Evolutionary conservation across 805 yeast species (phyloP).

Genomic region (Monosporozyma yasuniensis): DNA sequence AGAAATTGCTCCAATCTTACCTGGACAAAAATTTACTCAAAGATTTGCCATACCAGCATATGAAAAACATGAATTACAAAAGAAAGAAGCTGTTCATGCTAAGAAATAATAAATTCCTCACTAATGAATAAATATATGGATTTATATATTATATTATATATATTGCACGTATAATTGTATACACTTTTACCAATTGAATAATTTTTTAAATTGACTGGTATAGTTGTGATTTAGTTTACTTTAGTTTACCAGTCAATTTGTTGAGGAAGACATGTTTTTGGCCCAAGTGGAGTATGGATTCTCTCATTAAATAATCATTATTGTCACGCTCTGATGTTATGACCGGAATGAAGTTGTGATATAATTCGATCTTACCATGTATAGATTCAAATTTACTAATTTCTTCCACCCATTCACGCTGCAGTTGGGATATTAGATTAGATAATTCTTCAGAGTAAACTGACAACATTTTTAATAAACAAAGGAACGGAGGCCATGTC

Average conservation of each 20-base stretch:
- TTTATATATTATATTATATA: not conserved
- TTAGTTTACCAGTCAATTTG: not conserved
- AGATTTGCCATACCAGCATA: constrained; percentile 63
- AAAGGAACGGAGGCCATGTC: constrained; percentile 24
- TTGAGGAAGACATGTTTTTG: constrained; percentile 8
- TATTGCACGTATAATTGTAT: not conserved
- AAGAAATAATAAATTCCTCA: not conserved
- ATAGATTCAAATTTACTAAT: constrained; percentile 10
- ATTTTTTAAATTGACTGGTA: not conserved
- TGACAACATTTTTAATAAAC: constrained; percentile 9
- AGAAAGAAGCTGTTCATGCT: not conserved
- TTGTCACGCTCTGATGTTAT: constrained; percentile 4
- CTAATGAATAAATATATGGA: not conserved
- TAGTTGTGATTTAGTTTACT: too few species aligned
- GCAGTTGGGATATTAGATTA: not conserved
- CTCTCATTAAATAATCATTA: constrained; percentile 7
- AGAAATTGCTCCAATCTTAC: constrained; percentile 67
- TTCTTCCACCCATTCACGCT: constrained; percentile 13
- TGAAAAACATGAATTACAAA: constrained; percentile 37
- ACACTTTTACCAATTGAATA: not conserved
- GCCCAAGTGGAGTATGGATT: constrained; percentile 8
- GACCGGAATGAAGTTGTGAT: constrained; percentile 7
- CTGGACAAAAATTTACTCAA: constrained; percentile 64
- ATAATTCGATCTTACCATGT: constrained; percentile 4
- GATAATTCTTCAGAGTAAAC: not conserved